These are phyloP conservation scores for Vitis riparia DNA, from an alignment of 164 flowering plant species.

Conservation along the genomic window DNA sequence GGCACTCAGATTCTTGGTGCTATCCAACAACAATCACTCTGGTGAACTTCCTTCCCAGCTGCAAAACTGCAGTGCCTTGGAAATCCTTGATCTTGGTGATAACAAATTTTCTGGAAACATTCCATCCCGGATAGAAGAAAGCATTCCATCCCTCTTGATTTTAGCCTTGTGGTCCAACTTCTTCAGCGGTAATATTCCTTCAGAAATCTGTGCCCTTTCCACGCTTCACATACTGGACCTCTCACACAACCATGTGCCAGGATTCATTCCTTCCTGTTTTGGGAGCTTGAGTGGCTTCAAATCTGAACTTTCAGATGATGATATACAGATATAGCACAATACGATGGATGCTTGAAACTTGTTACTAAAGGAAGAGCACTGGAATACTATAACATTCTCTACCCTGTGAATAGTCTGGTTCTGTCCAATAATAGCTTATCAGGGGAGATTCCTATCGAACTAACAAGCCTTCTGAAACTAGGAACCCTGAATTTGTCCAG, in stretches of 20 bases:
- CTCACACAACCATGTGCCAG: too few species aligned
- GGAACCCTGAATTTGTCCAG: constrained; percentile 23
- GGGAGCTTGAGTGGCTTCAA: not conserved
- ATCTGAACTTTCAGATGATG: not conserved
- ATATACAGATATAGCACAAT: not conserved
- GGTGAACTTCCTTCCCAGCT: constrained; percentile 13
- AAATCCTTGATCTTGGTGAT: constrained; percentile 8
- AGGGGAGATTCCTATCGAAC: constrained; percentile 28
- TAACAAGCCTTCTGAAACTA: constrained; percentile 17
- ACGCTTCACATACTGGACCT: constrained; percentile 6
- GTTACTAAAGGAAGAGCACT: constrained; percentile 3
- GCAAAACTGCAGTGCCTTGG: constrained; percentile 3
- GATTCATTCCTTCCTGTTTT: too few species aligned
- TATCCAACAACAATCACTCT: constrained; percentile 4
- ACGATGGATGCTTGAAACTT: constrained; percentile 1
- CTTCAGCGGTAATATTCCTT: constrained; percentile 11
- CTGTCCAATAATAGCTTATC: constrained; percentile 29
- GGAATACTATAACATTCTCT: not conserved
- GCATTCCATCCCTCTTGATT: not conserved
- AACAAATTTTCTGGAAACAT: constrained; percentile 13
- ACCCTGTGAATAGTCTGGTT: constrained; percentile 23
- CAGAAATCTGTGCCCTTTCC: constrained; percentile 5
- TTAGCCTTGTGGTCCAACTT: constrained; percentile 3
- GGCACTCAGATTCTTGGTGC: not conserved
- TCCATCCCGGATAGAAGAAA: constrained; percentile 14